Conservation (phyloP, 768 basidiomycete species). For the Clavulina sp. region DNA sequence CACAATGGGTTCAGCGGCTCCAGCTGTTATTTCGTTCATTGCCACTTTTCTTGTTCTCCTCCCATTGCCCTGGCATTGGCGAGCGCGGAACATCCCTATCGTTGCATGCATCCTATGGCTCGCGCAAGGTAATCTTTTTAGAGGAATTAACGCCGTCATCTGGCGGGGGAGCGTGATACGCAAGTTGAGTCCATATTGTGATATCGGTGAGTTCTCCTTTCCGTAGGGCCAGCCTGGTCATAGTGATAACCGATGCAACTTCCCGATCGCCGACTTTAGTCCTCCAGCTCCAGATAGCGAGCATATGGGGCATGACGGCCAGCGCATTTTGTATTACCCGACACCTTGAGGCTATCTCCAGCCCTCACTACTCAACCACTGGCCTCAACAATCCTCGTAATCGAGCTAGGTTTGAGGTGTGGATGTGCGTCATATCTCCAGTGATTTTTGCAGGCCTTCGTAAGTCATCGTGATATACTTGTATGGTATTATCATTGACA, state of each 20-base stretch:
- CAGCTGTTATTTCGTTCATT: background rate
- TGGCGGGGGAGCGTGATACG: constrained; percentile 68
- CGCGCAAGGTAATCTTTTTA: constrained; percentile 28
- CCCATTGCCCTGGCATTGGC: constrained; percentile 15
- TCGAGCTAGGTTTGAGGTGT: constrained; percentile 23
- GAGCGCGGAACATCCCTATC: constrained; percentile 11
- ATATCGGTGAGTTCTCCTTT: constrained; percentile 36
- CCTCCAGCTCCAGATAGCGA: constrained; percentile 36
- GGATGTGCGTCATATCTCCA: too few species aligned
- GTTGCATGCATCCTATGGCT: constrained; percentile 31
- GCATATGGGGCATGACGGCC: constrained; percentile 22
- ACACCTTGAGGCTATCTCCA: constrained; percentile 30
- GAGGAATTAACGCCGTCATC: constrained; percentile 38
- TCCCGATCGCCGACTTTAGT: constrained; percentile 36
- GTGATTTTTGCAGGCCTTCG: constrained; percentile 39
- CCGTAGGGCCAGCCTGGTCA: constrained; percentile 40
- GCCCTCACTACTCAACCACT: background rate
- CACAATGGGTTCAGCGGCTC: too few species aligned
- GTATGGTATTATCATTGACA: background rate
- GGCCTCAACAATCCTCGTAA: background rate
- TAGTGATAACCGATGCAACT: too few species aligned
- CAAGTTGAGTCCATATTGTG: constrained; percentile 45
- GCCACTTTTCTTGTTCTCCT: constrained; percentile 13
- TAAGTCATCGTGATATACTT: constrained; percentile 27
- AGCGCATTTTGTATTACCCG: too few species aligned